Evolutionary conservation across 768 basidiomycete species (phyloP), one percentile per base, ranked within the genome.

Genomic region (Leucosporidium yakuticum): DNA sequence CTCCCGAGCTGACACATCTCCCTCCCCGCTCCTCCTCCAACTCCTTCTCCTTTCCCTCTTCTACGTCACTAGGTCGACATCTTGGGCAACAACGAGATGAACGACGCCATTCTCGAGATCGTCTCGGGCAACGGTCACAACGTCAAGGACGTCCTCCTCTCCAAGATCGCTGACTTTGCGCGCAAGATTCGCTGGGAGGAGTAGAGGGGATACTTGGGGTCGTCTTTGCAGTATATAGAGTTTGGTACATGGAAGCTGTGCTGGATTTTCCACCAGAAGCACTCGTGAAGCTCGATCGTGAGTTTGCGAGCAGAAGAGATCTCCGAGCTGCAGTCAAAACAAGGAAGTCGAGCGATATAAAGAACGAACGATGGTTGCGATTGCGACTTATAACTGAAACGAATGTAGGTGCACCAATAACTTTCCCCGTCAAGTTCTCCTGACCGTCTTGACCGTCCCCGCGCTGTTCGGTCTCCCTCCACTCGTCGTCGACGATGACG

Each of bases 101-200:
- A 95, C 78, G 89, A 92, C 77, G 86, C 96, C n/a, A 84, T 98
- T 65, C 78, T 96, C 36, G 88, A 91, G 78, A 88, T 96, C 11
- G 94, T 88, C 36, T 88, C 91, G 8, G 95, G 95, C 0, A 84
- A 82, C 20, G 89, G 87, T 4, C 79, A 89, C 67, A 86, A 90
- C 74, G 80, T 93, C 65, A 67, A 69, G 79, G 60, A 44, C 14
- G 39, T 44, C 39, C 86, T 86, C 71, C 87, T 89, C 58, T 92
- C 90, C 4, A 81, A 85, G 64, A 94, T 97, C 69, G 82, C 83
- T 65, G 85, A 88, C 72, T 94, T 92, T 74, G 83, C 86, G 17
- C 79, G 79, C 67, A 84, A 81, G 77, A 87, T 95, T 75, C 79
- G 84, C 39, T 95, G 93, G 93, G 90, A 91, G n/a, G 68, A 12